Base-by-base conservation (phyloP, 1,139 yeast species). In the Yamadazyma aaseri region DNA sequence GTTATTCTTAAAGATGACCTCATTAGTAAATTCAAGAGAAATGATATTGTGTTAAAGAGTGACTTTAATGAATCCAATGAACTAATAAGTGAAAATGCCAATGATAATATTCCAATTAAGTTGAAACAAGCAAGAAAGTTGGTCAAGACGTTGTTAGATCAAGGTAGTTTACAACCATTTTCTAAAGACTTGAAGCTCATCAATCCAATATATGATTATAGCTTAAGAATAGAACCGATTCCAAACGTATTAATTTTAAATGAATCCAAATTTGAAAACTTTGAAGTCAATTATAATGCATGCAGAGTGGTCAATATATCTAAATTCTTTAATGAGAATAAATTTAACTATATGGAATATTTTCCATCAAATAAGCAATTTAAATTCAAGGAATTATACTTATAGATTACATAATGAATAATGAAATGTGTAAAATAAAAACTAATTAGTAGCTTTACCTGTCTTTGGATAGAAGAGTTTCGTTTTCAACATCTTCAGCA, bases 111-210 rank as follows among this genome's bases (percentile, higher is more conserved):
- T 26, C 45, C 60, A 3, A 32, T 60, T 42, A 76, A 72, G 33
- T 59, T 78, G 6, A 66, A 68, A 20, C 92, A 85, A 55, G 82
- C 95, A 0, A 70, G 95, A 42, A 83, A 80, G 48, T 59, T 87
- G 6, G 86, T 84, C 14, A 82, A 85, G 47, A 86, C 96, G 0
- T 43, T 92, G 2, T 60, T 92, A 9, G 96, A 87, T 51, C 98
- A 92, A 58, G 95, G 95, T 1, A 84, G 79, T 51, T 56, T 92
- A 33, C 84, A 94, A 29, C 97, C 98, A 12, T 87, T 89, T 52
- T 65, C 79, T 4, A 58, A 68, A 18, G 60, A 69, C 26, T 63
- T 76, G 20, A 73, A 86, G 40, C 83, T 94, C 1, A 66, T 86
- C 1, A 64, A 77, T 24, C 77, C 95, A 63, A 81, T 79, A 39